A percentile compares a stretch with the other conserved stretches of the same genome.
Conservation (phyloP, 768 basidiomycete genomes). For the Phaffia australis region DNA sequence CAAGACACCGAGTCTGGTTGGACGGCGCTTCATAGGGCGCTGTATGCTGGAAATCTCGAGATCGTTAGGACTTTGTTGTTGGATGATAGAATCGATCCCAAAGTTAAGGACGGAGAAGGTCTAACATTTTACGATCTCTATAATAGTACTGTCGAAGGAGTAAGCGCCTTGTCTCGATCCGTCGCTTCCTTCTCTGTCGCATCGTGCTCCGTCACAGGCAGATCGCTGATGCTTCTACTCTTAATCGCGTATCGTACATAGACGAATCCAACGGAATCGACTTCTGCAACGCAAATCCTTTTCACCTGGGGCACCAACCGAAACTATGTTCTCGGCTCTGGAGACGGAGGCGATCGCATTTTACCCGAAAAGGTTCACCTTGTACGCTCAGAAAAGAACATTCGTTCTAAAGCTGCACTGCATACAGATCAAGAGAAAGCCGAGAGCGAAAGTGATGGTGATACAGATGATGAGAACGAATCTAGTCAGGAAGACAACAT, state of each 20-base stretch:
- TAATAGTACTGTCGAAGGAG: slow-evolving; percentile 69
- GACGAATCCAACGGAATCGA: neutral
- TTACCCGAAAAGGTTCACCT: slow-evolving; percentile 67
- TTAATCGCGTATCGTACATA: too few relatives aligned
- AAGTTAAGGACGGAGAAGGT: slow-evolving; percentile 68
- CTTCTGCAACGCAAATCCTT: slow-evolving; percentile 37
- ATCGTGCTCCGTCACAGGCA: too few relatives aligned
- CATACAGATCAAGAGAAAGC: neutral
- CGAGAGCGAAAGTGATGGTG: slow-evolving; percentile 11
- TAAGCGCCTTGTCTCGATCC: slow-evolving; percentile 1
- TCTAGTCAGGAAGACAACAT: slow-evolving; percentile 30
- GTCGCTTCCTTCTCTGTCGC: neutral
- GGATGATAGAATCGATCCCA: slow-evolving; percentile 53
- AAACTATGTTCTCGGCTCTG: slow-evolving; percentile 79
- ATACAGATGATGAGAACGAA: slow-evolving; percentile 21
- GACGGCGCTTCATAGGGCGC: slow-evolving; percentile 78
- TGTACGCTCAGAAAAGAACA: slow-evolving; percentile 24
- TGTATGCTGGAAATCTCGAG: slow-evolving; percentile 57
- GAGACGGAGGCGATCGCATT: slow-evolving; percentile 63
- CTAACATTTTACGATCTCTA: slow-evolving; percentile 87
- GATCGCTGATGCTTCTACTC: too few relatives aligned
- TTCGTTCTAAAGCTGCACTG: neutral
- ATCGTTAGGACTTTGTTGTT: slow-evolving; percentile 58
- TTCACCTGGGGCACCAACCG: slow-evolving; percentile 82
- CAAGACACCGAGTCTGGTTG: slow-evolving; percentile 75